Evolutionary conservation across 2,329 filamentous ascomycete genomes (phyloP).

Genomic region (Ceratocystis alfenasii): DNA sequence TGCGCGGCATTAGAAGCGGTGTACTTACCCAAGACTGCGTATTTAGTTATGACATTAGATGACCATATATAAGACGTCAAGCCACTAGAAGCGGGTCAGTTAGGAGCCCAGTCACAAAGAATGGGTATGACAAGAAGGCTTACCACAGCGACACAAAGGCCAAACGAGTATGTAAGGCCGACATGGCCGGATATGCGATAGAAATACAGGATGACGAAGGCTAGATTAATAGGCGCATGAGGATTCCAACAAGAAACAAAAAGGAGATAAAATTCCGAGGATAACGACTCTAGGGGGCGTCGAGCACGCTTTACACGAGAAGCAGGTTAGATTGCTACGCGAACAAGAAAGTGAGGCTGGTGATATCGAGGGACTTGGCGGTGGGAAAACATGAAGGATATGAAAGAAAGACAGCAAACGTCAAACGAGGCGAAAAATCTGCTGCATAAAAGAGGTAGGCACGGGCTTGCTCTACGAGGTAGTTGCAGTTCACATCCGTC

Average conservation of each 20-base stretch:
- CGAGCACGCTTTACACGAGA: not conserved
- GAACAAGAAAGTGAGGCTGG: not conserved
- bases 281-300: not conserved
- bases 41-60: slow-evolving; percentile 19
- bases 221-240: not conserved
- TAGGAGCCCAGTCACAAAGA: not conserved
- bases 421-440: not conserved
- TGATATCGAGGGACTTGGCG: not conserved
- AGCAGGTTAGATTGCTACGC: not conserved
- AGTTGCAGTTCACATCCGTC: not conserved
- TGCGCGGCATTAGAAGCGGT: not conserved
- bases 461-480: not conserved
- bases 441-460: not conserved
- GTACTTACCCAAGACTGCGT: slow-evolving; percentile 21
- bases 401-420: not conserved
- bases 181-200: slow-evolving; percentile 12
- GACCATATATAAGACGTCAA: slow-evolving; percentile 18
- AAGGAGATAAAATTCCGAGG: not conserved
- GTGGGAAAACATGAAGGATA: not conserved
- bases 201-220: not conserved
- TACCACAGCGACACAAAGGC: slow-evolving; percentile 19
- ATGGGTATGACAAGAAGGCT: not conserved
- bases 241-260: not conserved
- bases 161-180: slow-evolving; percentile 14
- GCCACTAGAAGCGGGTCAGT: slow-evolving; percentile 10